Percentiles rank a stretch among this genome's conserved stretches.
These are phyloP conservation scores for Fraxinus anomala DNA, from an alignment of 257 asterid species.

Conservation along the genomic window DNA sequence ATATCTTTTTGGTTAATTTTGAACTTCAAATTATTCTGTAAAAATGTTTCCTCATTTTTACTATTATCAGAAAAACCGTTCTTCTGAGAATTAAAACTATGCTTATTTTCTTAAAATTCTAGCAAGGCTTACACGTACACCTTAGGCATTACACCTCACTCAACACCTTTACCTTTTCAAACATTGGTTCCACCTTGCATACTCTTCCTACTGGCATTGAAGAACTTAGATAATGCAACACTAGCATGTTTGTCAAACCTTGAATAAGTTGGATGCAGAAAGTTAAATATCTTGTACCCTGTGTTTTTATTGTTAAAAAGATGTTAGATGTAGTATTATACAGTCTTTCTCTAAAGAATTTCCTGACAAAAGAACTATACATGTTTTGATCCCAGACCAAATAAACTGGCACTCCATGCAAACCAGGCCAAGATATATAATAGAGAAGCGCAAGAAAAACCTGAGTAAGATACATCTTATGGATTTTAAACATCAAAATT, in stretches of 20 bases:
- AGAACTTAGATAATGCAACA: neutral
- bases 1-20: neutral
- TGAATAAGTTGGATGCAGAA: neutral
- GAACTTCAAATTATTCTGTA: neutral
- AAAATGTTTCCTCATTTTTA: neutral
- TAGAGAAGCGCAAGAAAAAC: neutral
- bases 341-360: neutral
- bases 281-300: neutral
- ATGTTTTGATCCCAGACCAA: neutral
- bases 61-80: neutral
- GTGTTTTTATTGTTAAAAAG: neutral
- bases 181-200: neutral
- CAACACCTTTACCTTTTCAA: neutral
- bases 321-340: neutral
- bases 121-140: neutral
- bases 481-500: neutral
- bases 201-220: neutral
- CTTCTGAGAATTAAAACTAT: neutral
- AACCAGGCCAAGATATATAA: neutral
- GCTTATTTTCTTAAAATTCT: neutral
- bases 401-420: neutral
- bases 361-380: neutral
- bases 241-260: neutral
- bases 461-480: neutral
- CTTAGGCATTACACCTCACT: neutral